Evolutionary conservation across 805 yeast species (phyloP).

Genomic region (Saccharomycopsis sp.): DNA sequence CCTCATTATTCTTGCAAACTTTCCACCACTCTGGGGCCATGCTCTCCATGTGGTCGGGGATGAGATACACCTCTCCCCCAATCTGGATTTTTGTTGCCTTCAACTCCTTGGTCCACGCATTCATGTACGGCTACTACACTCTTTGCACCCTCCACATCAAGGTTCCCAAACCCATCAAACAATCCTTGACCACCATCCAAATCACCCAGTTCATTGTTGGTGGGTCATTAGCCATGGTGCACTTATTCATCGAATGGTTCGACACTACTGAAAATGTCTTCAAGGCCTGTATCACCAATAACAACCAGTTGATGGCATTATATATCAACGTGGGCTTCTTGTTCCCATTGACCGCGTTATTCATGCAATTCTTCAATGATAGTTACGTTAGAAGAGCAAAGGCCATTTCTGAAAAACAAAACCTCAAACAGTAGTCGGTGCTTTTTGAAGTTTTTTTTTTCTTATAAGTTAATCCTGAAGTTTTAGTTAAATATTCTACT

Average conservation of each 20-base stretch:
- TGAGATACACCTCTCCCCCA: conserved; percentile 59
- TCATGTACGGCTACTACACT: conserved; percentile 64
- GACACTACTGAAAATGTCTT: conserved; percentile 35
- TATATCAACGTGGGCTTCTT: conserved; percentile 53
- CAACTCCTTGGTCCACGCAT: conserved; percentile 67
- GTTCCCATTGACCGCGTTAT: conserved; percentile 56
- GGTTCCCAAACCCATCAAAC: conserved; percentile 48
- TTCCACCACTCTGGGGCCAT: conserved; percentile 76
- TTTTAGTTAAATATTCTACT: too few species aligned
- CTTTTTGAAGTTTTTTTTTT: too few species aligned
- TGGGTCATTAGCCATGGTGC: conserved; percentile 56
- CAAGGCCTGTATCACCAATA: conserved; percentile 41
- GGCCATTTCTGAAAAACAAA: too few species aligned
- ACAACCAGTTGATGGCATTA: conserved; percentile 55
- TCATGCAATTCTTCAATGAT: conserved; percentile 55
- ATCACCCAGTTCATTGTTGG: conserved; percentile 61
- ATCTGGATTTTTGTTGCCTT: conserved; percentile 74
- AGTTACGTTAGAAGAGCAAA: conserved; percentile 37
- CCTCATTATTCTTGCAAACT: conserved; percentile 55
- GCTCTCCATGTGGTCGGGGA: conserved; percentile 75
- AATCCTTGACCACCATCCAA: conserved; percentile 53
- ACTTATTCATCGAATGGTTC: conserved; percentile 49
- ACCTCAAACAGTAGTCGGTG: too few species aligned
- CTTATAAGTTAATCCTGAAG: too few species aligned
- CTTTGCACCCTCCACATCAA: conserved; percentile 46